Evolutionary conservation across 2,329 filamentous ascomycete genomes (phyloP).

Genomic region (Cercospora sp.): DNA sequence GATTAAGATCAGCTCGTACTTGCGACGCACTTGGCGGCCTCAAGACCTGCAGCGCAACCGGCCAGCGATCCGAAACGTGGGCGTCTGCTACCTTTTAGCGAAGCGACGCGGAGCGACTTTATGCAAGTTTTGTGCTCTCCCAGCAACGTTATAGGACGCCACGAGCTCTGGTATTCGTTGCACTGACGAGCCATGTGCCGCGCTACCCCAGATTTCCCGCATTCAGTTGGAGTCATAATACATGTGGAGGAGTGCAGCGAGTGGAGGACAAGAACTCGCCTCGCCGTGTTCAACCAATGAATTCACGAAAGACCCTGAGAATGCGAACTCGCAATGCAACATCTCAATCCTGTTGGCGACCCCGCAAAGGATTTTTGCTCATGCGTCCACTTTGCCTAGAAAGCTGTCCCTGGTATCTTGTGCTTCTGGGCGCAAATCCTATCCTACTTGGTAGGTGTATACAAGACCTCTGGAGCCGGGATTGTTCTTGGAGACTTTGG

Average conservation of each 20-base stretch:
- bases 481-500: background rate
- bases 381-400: conserved; percentile 1
- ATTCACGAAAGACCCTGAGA: background rate
- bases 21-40: background rate
- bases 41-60: background rate
- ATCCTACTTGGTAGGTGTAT: background rate
- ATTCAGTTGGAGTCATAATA: background rate
- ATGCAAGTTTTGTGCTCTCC: background rate
- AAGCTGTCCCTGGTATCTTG: background rate
- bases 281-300: background rate
- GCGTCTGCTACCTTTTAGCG: background rate
- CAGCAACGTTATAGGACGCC: background rate
- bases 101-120: background rate
- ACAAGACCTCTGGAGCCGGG: background rate
- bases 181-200: background rate
- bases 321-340: background rate
- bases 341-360: background rate
- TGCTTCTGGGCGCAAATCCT: background rate
- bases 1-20: background rate
- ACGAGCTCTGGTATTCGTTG: background rate
- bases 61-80: background rate
- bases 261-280: background rate
- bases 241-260: background rate
- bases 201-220: background rate
- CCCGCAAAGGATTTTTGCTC: background rate